Conservation (phyloP, 345 rosid genomes). For the Eucalyptus pauciflora region DNA sequence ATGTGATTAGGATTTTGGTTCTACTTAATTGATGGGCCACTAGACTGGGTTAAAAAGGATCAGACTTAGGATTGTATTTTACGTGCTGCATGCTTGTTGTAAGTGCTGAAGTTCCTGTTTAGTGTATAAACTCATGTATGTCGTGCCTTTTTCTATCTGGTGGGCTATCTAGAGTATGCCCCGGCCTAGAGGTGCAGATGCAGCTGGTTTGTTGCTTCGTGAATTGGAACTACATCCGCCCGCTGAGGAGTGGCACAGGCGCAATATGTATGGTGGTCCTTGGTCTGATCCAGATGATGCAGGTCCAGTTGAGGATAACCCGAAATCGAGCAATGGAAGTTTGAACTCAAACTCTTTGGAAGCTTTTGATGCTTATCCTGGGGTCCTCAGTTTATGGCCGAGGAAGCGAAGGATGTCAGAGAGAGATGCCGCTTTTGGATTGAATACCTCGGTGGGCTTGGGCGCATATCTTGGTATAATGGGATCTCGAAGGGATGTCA, state of each 20-base stretch:
- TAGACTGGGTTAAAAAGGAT: neutral
- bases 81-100: neutral
- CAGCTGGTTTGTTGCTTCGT: conserved; percentile 91
- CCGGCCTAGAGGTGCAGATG: conserved; percentile 98
- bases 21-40: neutral
- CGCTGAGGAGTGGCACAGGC: conserved; percentile 98
- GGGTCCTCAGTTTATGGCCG: conserved; percentile 81
- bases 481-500: conserved; percentile 99
- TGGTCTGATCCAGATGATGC: conserved; percentile 83
- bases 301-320: conserved; percentile 32
- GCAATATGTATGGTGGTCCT: conserved; percentile 94
- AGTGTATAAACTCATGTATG: neutral
- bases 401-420: conserved; percentile 93
- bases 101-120: neutral
- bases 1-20: neutral
- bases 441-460: conserved; percentile 81
- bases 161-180: conserved; percentile 75
- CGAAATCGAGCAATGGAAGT: conserved; percentile 27
- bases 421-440: conserved; percentile 98
- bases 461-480: conserved; percentile 97
- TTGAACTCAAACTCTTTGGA: conserved; percentile 24
- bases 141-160: neutral
- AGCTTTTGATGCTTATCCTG: conserved; percentile 39
- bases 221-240: conserved; percentile 98
- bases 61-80: neutral